phyloP scores from a whole-genome alignment of 805 yeast genomes.

The Kodamaea restingae region DNA sequence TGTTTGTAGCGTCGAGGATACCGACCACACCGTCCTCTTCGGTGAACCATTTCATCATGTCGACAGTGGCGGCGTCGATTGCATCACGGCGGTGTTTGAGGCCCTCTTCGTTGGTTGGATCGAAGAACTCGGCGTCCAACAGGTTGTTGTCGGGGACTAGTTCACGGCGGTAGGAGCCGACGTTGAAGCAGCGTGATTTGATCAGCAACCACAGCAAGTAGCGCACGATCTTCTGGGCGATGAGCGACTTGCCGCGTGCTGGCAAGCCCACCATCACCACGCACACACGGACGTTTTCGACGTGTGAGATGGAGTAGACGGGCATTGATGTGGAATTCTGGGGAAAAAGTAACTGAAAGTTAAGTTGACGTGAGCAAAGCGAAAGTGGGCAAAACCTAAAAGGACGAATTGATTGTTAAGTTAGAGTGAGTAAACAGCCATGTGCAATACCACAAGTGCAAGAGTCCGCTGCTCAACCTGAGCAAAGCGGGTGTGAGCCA shows the following conservation, averaged over 20 bases:
- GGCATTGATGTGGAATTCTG: no score
- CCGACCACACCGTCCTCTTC: slow-evolving; percentile 85
- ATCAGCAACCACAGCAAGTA: slow-evolving; percentile 91
- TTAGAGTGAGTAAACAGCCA: no score
- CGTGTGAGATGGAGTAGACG: slow-evolving; percentile 54
- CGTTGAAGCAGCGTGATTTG: slow-evolving; percentile 81
- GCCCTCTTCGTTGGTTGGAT: slow-evolving; percentile 62
- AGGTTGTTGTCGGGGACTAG: slow-evolving; percentile 45
- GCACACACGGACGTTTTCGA: slow-evolving; percentile 72
- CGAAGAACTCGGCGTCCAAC: slow-evolving; percentile 76
- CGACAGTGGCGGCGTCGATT: slow-evolving; percentile 64
- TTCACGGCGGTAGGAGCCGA: slow-evolving; percentile 77
- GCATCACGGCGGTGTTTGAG: slow-evolving; percentile 62
- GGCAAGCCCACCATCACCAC: slow-evolving; percentile 88
- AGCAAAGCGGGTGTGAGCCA: no score
- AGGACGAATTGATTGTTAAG: no score
- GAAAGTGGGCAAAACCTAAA: no score
- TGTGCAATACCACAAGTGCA: no score
- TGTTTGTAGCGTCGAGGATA: slow-evolving; percentile 89
- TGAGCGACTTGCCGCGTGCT: slow-evolving; percentile 90
- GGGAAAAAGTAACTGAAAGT: no score
- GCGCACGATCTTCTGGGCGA: slow-evolving; percentile 90
- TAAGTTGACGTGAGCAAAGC: no score
- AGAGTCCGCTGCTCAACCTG: no score
- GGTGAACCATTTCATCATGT: slow-evolving; percentile 83